Evolutionary conservation across 768 basidiomycete species (phyloP).

Genomic region (Cystofilobasidium ferigula): DNA sequence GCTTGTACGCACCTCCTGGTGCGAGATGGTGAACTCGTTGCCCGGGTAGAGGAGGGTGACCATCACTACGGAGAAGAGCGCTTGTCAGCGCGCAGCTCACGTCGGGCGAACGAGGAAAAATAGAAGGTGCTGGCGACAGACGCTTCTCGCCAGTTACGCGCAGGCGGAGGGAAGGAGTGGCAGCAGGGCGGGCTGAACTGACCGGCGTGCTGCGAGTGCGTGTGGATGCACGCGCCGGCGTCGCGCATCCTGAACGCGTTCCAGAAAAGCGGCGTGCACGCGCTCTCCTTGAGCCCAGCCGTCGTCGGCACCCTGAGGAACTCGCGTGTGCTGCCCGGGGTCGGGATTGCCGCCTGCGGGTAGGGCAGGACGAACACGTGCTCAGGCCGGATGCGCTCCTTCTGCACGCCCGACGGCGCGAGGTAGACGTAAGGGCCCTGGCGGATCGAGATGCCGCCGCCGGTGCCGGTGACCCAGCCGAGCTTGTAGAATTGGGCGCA

Average conservation of each 20-base stretch:
- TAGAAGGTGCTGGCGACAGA: neutral
- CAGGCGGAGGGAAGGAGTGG: neutral
- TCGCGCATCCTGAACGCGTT: conserved; percentile 69
- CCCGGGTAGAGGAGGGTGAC: conserved; percentile 67
- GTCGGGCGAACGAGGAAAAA: neutral
- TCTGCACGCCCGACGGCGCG: conserved; percentile 81
- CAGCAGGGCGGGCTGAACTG: conserved; percentile 11
- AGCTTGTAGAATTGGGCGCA: conserved; percentile 72
- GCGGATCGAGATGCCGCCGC: conserved; percentile 49
- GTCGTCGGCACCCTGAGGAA: conserved; percentile 64
- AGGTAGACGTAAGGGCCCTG: conserved; percentile 67
- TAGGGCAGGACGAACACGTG: conserved; percentile 82
- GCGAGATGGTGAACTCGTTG: conserved; percentile 63
- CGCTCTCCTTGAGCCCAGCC: conserved; percentile 64
- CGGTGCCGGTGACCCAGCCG: conserved; percentile 84
- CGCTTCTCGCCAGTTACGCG: too few relatives aligned
- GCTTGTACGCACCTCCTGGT: conserved; percentile 49
- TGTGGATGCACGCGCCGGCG: conserved; percentile 81
- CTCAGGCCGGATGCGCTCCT: conserved; percentile 68
- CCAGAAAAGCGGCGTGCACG: conserved; percentile 85
- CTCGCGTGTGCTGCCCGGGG: conserved; percentile 57
- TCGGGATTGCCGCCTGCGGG: conserved; percentile 49
- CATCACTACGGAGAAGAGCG: conserved; percentile 50
- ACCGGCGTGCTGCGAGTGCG: conserved; percentile 69
- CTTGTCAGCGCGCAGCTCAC: neutral